Conservation (phyloP, 768 basidiomycete species). For the Leucocoprinus leucothites region DNA sequence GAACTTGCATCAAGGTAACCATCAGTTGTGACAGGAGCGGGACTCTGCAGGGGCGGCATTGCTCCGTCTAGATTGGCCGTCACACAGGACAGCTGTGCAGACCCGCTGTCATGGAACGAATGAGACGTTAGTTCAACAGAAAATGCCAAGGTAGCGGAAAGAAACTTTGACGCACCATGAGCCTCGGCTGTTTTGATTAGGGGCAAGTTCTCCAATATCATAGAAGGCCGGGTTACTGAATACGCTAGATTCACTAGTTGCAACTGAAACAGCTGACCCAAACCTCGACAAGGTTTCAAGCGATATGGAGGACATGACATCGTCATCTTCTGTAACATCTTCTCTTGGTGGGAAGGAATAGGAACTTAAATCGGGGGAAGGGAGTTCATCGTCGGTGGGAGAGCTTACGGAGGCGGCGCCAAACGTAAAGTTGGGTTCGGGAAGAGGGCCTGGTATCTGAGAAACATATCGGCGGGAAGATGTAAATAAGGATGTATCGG, state of each 20-base stretch:
- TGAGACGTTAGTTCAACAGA: constrained; percentile 4
- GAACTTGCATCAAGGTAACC: constrained; percentile 6
- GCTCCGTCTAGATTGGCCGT: not conserved
- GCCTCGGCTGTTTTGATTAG: constrained; percentile 6
- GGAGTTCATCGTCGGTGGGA: constrained; percentile 48
- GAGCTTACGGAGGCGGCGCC: constrained; percentile 54
- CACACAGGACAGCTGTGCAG: not conserved
- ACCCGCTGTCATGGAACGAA: constrained; percentile 9
- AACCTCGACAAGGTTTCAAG: constrained; percentile 55
- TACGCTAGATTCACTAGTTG: constrained; percentile 57
- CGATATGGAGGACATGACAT: constrained; percentile 47
- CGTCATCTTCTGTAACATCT: constrained; percentile 51
- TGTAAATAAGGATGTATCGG: constrained; percentile 49
- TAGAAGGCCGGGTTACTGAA: constrained; percentile 28
- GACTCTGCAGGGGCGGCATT: constrained; percentile 2
- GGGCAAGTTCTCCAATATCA: constrained; percentile 25
- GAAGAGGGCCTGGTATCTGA: constrained; percentile 55
- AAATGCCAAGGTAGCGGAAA: constrained; percentile 5
- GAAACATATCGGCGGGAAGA: constrained; percentile 44
- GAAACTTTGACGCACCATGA: constrained; percentile 4
- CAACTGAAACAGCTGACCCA: constrained; percentile 57
- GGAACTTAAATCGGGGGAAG: constrained; percentile 50
- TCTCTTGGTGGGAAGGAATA: constrained; percentile 49
- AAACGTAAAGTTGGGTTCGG: constrained; percentile 61
- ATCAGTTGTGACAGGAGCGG: constrained; percentile 3